Evolutionary conservation across 768 basidiomycete genomes (phyloP), one percentile per base, ranked within the genome.

Genomic region (Trametes cinnabarina): DNA sequence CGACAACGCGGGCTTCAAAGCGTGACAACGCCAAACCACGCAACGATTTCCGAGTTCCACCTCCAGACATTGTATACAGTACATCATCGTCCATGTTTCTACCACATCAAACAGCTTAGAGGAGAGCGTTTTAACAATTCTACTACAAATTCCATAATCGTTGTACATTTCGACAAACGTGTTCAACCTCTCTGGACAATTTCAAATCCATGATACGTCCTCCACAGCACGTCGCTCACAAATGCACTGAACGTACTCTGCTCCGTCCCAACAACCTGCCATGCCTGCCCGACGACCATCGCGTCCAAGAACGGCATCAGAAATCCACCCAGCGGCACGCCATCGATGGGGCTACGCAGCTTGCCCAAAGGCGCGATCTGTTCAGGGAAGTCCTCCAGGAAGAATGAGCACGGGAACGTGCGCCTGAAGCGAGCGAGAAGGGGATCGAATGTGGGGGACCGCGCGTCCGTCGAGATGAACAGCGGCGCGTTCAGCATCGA

Each of bases 181-280:
- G 20, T 37, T 58, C 49, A 62, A 0, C 64, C 64, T 40, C 64
- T 50, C 54, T 65, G 64, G 56, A 79, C 73, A 28, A 87, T 82
- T 32, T 74, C 72, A 64, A 74, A 72, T 0, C 77, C 78, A 63
- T 85, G 85, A 68, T 81, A 79, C 49, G 68, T 76, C 65, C 79
- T 75, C 86, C 88, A 88, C 60, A 92, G 66, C 23, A 89, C 81
- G 57, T 89, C 85, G 55, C 76, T 72, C 19, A 88, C 79, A 61
- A 85, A 93, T 51, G 76, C 72, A 68, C 87, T 88, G 63, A 90
- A 92, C 28, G 91, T 92, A 65, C 88, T 91, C 54, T 81, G 80
- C 52, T 83, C 80, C 12, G 90, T 93, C 2, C 87, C 88, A 0
- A 86, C 81, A 28, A 90, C 79, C 15, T 65, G 72, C 68, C 76